phyloP scores from a whole-genome alignment of 2,329 filamentous ascomycete species.

The Aurifilum marmelostoma region DNA sequence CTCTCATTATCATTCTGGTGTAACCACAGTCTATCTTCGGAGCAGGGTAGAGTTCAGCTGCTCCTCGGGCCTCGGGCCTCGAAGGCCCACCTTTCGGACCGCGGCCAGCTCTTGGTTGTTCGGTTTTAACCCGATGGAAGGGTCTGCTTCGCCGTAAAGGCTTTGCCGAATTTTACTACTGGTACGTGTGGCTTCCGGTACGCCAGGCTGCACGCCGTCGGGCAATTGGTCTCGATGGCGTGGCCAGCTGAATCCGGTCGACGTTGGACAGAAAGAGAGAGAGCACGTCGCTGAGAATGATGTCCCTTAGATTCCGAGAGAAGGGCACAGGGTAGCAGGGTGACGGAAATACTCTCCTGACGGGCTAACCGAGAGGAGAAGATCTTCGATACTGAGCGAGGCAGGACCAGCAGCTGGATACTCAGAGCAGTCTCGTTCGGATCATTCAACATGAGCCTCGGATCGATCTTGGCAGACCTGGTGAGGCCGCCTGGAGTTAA shows the following conservation, averaged over 20 bases:
- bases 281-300: too few relatives aligned
- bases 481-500: slow-evolving; percentile 73
- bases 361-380: background rate
- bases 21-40: too few relatives aligned
- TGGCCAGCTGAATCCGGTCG: background rate
- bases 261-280: too few relatives aligned
- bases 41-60: too few relatives aligned
- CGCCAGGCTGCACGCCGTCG: background rate
- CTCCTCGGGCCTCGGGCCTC: too few relatives aligned
- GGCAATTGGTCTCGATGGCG: background rate
- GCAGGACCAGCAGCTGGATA: background rate
- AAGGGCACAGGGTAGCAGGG: background rate
- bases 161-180: background rate
- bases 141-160: too few relatives aligned
- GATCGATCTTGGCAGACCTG: slow-evolving; percentile 44
- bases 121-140: background rate
- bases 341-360: background rate
- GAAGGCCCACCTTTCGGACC: background rate
- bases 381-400: too few relatives aligned
- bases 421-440: background rate
- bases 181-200: background rate
- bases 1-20: too few relatives aligned
- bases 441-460: slow-evolving; percentile 34
- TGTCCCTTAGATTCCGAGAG: background rate
- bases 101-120: background rate